A percentile compares a stretch with the other conserved stretches of the same genome.
Evolutionary conservation across 2,329 filamentous ascomycete species (phyloP).

Genomic region (Ophiostoma novo-ulmi): DNA sequence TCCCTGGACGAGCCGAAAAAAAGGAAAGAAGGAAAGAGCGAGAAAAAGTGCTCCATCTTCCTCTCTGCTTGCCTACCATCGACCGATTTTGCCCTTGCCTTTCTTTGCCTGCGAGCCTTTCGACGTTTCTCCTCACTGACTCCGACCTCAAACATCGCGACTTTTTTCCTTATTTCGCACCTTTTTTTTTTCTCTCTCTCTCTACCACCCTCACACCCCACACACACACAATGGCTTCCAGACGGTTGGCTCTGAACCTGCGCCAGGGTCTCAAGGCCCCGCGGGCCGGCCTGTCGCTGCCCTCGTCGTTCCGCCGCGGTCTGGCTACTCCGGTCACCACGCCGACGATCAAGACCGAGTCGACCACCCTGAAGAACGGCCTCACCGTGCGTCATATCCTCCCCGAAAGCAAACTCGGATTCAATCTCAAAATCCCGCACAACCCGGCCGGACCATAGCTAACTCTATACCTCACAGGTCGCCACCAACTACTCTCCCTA

Average conservation of each 20-base stretch:
- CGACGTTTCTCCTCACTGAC: neutral
- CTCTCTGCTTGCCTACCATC: constrained; percentile 13
- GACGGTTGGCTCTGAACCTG: constrained; percentile 93
- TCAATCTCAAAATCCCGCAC: neutral
- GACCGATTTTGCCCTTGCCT: constrained; percentile 19
- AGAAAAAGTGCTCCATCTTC: constrained; percentile 22
- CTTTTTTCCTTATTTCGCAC: constrained; percentile 27
- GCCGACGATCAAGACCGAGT: constrained; percentile 73
- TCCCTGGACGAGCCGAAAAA: constrained; percentile 24
- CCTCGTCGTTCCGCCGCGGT: constrained; percentile 73
- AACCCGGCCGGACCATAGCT: neutral
- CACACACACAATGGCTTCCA: constrained; percentile 64
- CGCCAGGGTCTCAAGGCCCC: constrained; percentile 76
- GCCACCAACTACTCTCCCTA: constrained; percentile 97
- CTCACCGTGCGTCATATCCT: constrained; percentile 65
- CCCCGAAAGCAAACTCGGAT: neutral
- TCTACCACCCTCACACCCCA: neutral
- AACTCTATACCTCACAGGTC: constrained; percentile 54
- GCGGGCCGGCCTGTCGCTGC: constrained; percentile 75
- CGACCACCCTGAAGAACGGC: constrained; percentile 94
- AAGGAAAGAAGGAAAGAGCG: constrained; percentile 15
- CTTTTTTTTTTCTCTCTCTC: neutral
- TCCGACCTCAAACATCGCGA: constrained; percentile 26
- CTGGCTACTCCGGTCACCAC: constrained; percentile 77
- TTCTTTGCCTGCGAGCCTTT: constrained; percentile 7